Conservation (phyloP, 495 filamentous ascomycete genomes). For the Achaetomiella virescens region DNA sequence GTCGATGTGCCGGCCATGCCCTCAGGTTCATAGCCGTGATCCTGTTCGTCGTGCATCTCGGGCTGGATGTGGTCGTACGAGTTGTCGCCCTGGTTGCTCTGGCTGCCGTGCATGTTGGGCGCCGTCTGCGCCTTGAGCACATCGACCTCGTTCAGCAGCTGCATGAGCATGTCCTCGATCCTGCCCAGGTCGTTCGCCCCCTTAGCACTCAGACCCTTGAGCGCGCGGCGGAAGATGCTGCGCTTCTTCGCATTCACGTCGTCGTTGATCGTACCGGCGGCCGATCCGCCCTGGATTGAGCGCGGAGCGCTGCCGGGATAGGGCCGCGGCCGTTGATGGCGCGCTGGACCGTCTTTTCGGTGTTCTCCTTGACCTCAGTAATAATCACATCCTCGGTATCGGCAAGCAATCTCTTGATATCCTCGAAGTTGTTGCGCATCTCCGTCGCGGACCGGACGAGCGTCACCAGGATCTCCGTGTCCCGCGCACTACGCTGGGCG, state of each 20-base stretch:
- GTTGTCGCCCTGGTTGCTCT: conserved; percentile 35
- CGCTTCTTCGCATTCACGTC: conserved; percentile 73
- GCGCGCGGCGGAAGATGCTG: conserved; percentile 83
- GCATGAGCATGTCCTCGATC: conserved; percentile 93
- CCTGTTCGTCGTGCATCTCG: conserved; percentile 50
- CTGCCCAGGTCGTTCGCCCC: conserved; percentile 80
- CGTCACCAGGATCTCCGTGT: conserved; percentile 94
- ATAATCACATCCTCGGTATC: conserved; percentile 82
- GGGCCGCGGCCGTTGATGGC: conserved; percentile 84
- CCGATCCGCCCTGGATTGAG: conserved; percentile 48
- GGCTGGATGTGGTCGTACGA: conserved; percentile 52
- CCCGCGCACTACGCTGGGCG: conserved; percentile 90
- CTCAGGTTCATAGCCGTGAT: conserved; percentile 75
- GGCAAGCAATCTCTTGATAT: conserved; percentile 86
- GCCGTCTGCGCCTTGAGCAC: conserved; percentile 63
- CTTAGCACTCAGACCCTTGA: conserved; percentile 81
- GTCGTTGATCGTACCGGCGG: conserved; percentile 59
- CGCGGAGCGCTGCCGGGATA: conserved; percentile 59
- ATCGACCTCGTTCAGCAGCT: conserved; percentile 86
- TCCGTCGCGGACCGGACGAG: conserved; percentile 91
- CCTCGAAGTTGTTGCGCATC: conserved; percentile 95
- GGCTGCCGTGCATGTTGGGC: conserved; percentile 23
- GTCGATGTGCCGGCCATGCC: conserved; percentile 72
- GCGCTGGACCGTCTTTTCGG: conserved; percentile 74
- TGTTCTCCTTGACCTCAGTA: conserved; percentile 74